Conservation (phyloP, 352 stramenopile genomes). For the Pythium volutum region DNA sequence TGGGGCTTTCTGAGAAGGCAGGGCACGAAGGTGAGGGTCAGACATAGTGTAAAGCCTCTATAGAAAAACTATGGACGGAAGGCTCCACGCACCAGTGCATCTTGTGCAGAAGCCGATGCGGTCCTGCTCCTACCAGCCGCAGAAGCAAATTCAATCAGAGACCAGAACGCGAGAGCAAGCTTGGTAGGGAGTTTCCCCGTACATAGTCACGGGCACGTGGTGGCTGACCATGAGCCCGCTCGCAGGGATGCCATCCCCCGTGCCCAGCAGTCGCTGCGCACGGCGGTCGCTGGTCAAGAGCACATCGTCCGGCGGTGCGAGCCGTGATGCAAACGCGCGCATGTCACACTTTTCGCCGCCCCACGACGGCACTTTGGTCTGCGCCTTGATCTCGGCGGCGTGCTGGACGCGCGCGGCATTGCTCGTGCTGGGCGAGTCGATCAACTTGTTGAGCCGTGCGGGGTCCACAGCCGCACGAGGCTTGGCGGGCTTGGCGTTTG, state of each 20-base stretch:
- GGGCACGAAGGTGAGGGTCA: background rate
- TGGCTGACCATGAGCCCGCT: conserved; percentile 24
- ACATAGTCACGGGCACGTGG: conserved; percentile 16
- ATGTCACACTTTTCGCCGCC: conserved; percentile 57
- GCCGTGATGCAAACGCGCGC: conserved; percentile 38
- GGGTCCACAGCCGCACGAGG: conserved; percentile 37
- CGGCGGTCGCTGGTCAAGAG: conserved; percentile 11
- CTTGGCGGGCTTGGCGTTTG: background rate
- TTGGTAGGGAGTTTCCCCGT: no score
- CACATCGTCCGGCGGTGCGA: conserved; percentile 21
- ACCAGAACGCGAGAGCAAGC: no score
- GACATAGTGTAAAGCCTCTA: no score
- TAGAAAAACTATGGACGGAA: background rate
- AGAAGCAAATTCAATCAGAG: no score
- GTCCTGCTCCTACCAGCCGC: background rate
- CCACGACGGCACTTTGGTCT: conserved; percentile 48
- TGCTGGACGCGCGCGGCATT: conserved; percentile 31
- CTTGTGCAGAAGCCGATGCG: background rate
- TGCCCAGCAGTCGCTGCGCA: conserved; percentile 17
- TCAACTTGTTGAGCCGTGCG: conserved; percentile 52
- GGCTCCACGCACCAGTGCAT: conserved; percentile 5
- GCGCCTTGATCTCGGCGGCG: conserved; percentile 29
- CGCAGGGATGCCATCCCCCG: conserved; percentile 1
- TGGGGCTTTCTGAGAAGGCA: conserved; percentile 29
- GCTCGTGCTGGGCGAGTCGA: conserved; percentile 44